phyloP scores from a whole-genome alignment of 768 basidiomycete genomes.

The Pleurotus djamor region DNA sequence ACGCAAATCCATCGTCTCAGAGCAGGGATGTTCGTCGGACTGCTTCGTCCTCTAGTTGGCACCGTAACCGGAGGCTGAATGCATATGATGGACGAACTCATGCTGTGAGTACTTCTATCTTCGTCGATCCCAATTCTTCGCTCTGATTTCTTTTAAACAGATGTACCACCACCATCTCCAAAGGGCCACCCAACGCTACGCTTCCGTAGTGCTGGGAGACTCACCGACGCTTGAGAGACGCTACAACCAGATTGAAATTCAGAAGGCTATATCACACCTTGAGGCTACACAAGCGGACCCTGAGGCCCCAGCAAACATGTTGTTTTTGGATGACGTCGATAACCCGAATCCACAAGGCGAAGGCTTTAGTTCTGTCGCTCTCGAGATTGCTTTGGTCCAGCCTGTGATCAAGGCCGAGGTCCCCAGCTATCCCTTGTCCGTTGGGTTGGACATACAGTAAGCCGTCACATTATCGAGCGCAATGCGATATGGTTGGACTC shows the following conservation, averaged over 20 bases:
- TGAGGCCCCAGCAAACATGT: background rate
- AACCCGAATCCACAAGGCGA: constrained; percentile 2
- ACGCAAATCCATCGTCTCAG: background rate
- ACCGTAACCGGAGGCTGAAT: background rate
- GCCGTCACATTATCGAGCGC: constrained; percentile 15
- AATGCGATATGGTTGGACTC: no score
- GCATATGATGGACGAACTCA: background rate
- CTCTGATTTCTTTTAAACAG: background rate
- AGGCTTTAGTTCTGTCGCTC: constrained; percentile 1
- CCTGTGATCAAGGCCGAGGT: constrained; percentile 2
- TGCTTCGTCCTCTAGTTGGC: background rate
- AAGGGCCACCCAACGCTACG: constrained; percentile 1
- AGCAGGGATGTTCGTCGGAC: background rate
- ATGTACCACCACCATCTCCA: constrained; percentile 3
- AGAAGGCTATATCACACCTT: background rate
- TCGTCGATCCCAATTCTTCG: background rate
- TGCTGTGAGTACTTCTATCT: background rate
- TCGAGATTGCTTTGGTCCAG: constrained; percentile 3
- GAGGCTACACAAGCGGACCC: background rate
- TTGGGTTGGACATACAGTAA: constrained; percentile 72
- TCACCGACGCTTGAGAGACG: background rate
- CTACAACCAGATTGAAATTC: background rate
- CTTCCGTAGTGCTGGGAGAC: background rate
- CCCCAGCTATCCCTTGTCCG: constrained; percentile 37
- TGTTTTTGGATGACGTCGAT: constrained; percentile 1